These are phyloP conservation scores for Vicia villosa DNA, from an alignment of 306 rosid species.

Conservation along the genomic window DNA sequence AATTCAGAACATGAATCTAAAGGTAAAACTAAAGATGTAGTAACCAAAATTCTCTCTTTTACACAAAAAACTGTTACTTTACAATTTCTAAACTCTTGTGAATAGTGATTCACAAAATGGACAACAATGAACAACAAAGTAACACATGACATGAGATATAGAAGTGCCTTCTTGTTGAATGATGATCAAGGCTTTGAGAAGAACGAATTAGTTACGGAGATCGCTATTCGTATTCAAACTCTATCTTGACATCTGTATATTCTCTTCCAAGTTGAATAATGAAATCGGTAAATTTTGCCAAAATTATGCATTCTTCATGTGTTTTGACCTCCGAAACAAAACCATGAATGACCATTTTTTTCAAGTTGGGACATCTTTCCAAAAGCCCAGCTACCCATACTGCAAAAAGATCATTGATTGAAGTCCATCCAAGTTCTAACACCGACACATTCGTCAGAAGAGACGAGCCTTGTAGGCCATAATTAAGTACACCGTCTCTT, in stretches of 20 bases:
- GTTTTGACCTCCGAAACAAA: constrained; percentile 68
- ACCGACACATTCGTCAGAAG: constrained; percentile 60
- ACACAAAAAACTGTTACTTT: constrained; percentile 29
- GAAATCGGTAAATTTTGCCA: constrained; percentile 60
- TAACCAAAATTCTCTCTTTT: constrained; percentile 22
- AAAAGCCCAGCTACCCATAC: constrained; percentile 72
- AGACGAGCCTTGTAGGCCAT: constrained; percentile 69
- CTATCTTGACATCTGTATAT: constrained; percentile 54
- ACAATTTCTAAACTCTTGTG: constrained; percentile 29
- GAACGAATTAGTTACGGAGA: not conserved
- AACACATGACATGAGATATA: not conserved
- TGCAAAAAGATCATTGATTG: constrained; percentile 66
- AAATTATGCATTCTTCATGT: constrained; percentile 60
- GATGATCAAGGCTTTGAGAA: not conserved
- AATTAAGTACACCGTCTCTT: constrained; percentile 55
- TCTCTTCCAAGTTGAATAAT: constrained; percentile 68
- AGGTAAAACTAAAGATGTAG: not conserved
- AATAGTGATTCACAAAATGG: not conserved
- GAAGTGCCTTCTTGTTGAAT: constrained; percentile 28
- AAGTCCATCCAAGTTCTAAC: constrained; percentile 84
- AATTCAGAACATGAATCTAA: too few species aligned
- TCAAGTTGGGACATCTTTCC: constrained; percentile 74
- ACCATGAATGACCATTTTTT: constrained; percentile 63
- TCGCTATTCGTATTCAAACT: constrained; percentile 59
- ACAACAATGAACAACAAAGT: constrained; percentile 9